Evolutionary conservation across 176 grass and related monocot species (phyloP), one percentile per base, ranked within the genome.

Genomic region (Elaeis guineensis): DNA sequence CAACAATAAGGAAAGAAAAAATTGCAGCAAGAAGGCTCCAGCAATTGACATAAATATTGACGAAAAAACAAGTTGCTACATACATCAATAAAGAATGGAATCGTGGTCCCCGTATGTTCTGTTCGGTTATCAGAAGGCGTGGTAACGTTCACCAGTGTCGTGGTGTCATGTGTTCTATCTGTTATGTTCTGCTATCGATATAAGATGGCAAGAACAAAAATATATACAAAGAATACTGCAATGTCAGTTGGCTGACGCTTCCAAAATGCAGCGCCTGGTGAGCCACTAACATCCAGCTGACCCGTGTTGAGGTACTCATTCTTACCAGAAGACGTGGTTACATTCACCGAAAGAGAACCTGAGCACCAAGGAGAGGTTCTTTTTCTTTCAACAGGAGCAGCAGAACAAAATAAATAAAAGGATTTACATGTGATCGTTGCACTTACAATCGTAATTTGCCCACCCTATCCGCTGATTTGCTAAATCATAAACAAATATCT

Each of bases 341-440:
- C 92, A 17, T 97, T 90, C 5, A 97, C 92, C 1, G 92, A 83
- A 59, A 76, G 57, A 2, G 87, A 88, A 67, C 92, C 92, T 97
- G 75, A 2, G 32, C 70, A 51, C 35, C 28, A 5, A 44, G 9
- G 8, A 12, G 11, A 44, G 9, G 0, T 44, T 12, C 12, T 44
- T 44, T 44, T 12, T 44, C 35, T 14, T 12, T 1, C 9, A 11
- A 44, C 35, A 44, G 35, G 35, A 14, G 11, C 7, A 35, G 4
- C 29, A 53, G 48, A 19, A 7, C 0, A 1, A 23, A 52, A 0
- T 9, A 23, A 66, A 29, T 15, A 54, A 1, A 54, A 9, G 16
- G 0, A 29, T 17, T 9, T 11, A 44, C 3, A 44, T 12, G 35
- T 12, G 11, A 44, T 44, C 11, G 11, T 44, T 44, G 35, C 12